phyloP scores from a whole-genome alignment of 2,329 filamentous ascomycete genomes.

The Thelonectria discophora region DNA sequence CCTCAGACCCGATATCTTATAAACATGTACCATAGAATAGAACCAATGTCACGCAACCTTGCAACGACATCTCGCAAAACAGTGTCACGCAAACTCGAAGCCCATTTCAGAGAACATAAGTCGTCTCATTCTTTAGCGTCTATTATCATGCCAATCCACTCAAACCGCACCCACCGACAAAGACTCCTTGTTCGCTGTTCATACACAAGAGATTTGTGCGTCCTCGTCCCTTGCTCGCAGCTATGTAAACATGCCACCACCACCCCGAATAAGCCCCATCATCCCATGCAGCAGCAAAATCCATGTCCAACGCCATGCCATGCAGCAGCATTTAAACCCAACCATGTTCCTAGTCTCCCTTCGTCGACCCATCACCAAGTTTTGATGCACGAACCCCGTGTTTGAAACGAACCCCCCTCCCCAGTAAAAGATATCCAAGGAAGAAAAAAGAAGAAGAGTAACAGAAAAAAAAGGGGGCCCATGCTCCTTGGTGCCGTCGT shows the following conservation, averaged over 20 bases:
- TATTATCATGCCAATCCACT: conserved; percentile 36
- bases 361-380: conserved; percentile 27
- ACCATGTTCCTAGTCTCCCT: conserved; percentile 25
- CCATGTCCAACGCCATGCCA: conserved; percentile 40
- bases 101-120: not conserved
- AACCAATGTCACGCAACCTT: not conserved
- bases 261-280: conserved; percentile 15
- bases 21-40: not conserved
- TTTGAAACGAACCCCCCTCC: not conserved
- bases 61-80: not conserved
- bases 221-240: conserved; percentile 6
- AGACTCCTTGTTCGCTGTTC: conserved; percentile 18
- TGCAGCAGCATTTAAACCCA: conserved; percentile 39
- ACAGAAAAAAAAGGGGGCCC: not conserved
- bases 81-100: not conserved
- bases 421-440: conserved; percentile 16
- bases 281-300: conserved; percentile 34
- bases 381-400: conserved; percentile 12
- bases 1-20: not conserved
- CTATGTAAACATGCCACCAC: conserved; percentile 20
- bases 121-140: conserved; percentile 36
- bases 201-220: conserved; percentile 27
- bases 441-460: conserved; percentile 12
- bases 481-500: conserved; percentile 7
- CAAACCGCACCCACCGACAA: conserved; percentile 23